phyloP scores from a whole-genome alignment of 192 early-diverging fungal species.

The Coemansia sp. region DNA sequence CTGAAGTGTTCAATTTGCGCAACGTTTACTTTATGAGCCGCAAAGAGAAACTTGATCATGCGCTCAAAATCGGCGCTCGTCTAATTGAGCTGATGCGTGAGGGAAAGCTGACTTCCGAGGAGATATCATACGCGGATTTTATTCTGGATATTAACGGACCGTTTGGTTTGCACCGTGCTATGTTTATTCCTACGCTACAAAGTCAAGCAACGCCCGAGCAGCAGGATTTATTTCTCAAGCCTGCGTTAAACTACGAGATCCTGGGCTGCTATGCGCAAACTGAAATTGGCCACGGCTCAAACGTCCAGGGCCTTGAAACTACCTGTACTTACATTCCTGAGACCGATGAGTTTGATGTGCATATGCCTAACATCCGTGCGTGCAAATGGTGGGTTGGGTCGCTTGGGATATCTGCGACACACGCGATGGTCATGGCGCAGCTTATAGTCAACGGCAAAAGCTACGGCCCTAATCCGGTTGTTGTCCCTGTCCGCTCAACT shows the following conservation, averaged over 20 bases:
- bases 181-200: conserved; percentile 81
- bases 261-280: conserved; percentile 88
- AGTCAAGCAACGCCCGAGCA: conserved; percentile 77
- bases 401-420: conserved; percentile 73
- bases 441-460: conserved; percentile 72
- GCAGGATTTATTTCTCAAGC: conserved; percentile 70
- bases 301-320: conserved; percentile 89
- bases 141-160: conserved; percentile 47
- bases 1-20: conserved; percentile 65
- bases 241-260: conserved; percentile 69
- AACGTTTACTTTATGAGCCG: conserved; percentile 71
- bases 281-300: conserved; percentile 66
- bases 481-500: conserved; percentile 75
- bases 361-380: conserved; percentile 72
- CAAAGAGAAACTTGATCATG: conserved; percentile 61
- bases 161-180: conserved; percentile 70
- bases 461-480: conserved; percentile 74
- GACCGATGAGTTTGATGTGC: conserved; percentile 84
- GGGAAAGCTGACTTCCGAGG: conserved; percentile 26
- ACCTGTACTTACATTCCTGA: conserved; percentile 79
- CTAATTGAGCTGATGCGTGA: conserved; percentile 60
- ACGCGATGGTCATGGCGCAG: conserved; percentile 84
- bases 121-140: conserved; percentile 58
- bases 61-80: conserved; percentile 60
- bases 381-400: conserved; percentile 90